Evolutionary conservation across 345 rosid genomes (phyloP), one percentile per base, ranked within the genome.

Genomic region (Iberis pinnata): DNA sequence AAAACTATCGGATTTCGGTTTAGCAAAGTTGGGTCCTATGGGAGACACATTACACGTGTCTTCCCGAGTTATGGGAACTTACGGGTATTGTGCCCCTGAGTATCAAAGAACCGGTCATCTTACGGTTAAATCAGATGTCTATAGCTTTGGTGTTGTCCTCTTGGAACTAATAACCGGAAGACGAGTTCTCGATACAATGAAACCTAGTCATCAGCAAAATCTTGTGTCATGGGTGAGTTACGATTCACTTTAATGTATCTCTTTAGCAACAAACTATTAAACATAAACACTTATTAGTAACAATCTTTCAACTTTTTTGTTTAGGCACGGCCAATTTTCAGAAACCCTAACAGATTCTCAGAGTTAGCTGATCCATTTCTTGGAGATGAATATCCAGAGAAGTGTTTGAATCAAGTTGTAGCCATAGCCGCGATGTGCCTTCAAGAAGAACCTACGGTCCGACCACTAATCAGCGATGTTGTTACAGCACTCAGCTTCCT

Each of bases 11-110:
- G 98, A 89, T 75, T 86, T 89, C 3, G 95, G 98, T 43, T 65
- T 89, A 31, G 98, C 96, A 46, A 89, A 86, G 65, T 77, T 86
- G 2, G 82, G 90, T 33, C 94, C 90, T 4, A 6, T 56, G 2
- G 94, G 90, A 31, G 89, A 89, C 42, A 78, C 59, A 31, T 53
- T 70, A 2, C 89, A 86, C 11, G 89, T 89, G 0, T 84, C 98
- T 41, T 80, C 98, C 5, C 76, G 89, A 62, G 82, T 89, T 9
- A 84, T 89, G 98, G 98, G 98, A 60, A 86, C 98, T 1, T 86
- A 84, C 16, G 95, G 98, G 11, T 89, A 89, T 37, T 86, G 96
- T 29, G 98, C 96, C 5, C 98, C 96, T 0, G 96, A 89, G 48
- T 89, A 89, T 45, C 94, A 86, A 49, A 76, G 85, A 69, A 84